phyloP scores from a whole-genome alignment of 2,329 filamentous ascomycete genomes.

The Metarhizium humberi region DNA sequence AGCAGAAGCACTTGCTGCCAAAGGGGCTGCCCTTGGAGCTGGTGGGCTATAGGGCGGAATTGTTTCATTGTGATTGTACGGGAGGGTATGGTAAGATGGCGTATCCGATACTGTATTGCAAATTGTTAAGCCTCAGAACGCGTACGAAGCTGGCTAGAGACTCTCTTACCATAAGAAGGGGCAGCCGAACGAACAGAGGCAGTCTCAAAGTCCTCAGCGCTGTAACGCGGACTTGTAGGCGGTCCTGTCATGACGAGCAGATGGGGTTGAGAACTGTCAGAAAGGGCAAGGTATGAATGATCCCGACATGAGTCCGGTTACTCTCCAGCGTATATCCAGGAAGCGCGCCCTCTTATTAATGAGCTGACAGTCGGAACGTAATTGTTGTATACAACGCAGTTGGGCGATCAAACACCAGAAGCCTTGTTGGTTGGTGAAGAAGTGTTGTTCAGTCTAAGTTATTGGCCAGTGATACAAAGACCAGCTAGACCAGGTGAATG shows the following conservation, averaged over 20 bases:
- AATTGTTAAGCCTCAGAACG: neutral
- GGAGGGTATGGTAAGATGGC: slow-evolving; percentile 53
- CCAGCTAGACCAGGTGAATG: neutral
- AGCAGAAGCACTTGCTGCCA: slow-evolving; percentile 2
- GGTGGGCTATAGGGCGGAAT: slow-evolving; percentile 40
- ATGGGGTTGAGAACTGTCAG: neutral
- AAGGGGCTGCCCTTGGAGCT: slow-evolving; percentile 1
- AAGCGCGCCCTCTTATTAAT: neutral
- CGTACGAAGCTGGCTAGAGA: neutral
- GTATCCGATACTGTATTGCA: slow-evolving; percentile 48
- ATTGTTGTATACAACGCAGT: neutral
- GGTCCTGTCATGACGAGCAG: slow-evolving; percentile 21
- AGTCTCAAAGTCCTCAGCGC: slow-evolving; percentile 53
- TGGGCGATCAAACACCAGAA: neutral
- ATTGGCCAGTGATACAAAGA: slow-evolving; percentile 1
- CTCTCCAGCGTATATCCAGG: neutral
- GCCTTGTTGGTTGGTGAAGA: neutral
- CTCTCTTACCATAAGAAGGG: slow-evolving; percentile 54
- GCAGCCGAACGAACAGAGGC: slow-evolving; percentile 57
- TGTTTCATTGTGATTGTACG: slow-evolving; percentile 34
- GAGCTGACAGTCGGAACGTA: too few relatives aligned
- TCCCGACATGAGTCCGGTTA: too few relatives aligned
- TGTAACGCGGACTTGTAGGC: slow-evolving; percentile 23
- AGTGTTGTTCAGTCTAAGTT: slow-evolving; percentile 7
- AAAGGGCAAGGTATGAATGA: neutral